phyloP scores from a whole-genome alignment of 2,329 filamentous ascomycete species.

The Hypoxylon sp. region DNA sequence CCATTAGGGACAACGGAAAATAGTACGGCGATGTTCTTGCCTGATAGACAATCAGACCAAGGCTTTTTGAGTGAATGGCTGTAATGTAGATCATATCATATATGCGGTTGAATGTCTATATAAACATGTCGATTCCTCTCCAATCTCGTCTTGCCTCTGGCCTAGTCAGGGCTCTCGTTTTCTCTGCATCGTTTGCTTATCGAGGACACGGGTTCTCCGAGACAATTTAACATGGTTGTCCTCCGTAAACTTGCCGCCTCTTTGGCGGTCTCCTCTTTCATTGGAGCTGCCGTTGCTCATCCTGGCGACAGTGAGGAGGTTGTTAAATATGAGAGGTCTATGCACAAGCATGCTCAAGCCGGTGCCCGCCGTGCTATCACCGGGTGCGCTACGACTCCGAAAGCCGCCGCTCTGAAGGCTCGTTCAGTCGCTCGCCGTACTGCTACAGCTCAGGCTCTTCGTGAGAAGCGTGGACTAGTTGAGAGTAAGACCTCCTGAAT shows the following conservation, averaged over 20 bases:
- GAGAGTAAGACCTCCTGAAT: slow-evolving; percentile 41
- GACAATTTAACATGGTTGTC: slow-evolving; percentile 48
- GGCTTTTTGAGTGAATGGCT: slow-evolving; percentile 12
- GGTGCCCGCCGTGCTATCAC: slow-evolving; percentile 57
- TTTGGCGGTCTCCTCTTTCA: slow-evolving; percentile 47
- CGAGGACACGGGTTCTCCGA: slow-evolving; percentile 4
- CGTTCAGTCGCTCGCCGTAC: slow-evolving; percentile 58
- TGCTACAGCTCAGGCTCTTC: slow-evolving; percentile 56
- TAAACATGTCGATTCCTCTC: slow-evolving; percentile 37
- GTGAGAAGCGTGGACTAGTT: slow-evolving; percentile 55
- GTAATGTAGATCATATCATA: slow-evolving; percentile 30
- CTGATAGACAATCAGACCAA: slow-evolving; percentile 25
- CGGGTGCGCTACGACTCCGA: slow-evolving; percentile 56
- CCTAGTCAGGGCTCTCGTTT: slow-evolving; percentile 33
- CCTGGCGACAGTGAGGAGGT: slow-evolving; percentile 56
- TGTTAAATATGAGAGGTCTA: slow-evolving; percentile 52
- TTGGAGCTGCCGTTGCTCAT: slow-evolving; percentile 54
- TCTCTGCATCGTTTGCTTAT: slow-evolving; percentile 28
- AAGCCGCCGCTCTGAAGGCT: slow-evolving; percentile 57
- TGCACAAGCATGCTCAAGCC: slow-evolving; percentile 54
- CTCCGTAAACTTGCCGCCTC: slow-evolving; percentile 48
- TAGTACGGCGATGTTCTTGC: slow-evolving; percentile 25
- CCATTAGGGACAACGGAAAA: slow-evolving; percentile 32
- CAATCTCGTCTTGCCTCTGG: slow-evolving; percentile 14
- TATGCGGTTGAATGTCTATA: slow-evolving; percentile 31